Percentiles rank a stretch among this genome's conserved stretches.
These are phyloP conservation scores for Collybia sordida DNA, from an alignment of 768 basidiomycete species.

Conservation along the genomic window DNA sequence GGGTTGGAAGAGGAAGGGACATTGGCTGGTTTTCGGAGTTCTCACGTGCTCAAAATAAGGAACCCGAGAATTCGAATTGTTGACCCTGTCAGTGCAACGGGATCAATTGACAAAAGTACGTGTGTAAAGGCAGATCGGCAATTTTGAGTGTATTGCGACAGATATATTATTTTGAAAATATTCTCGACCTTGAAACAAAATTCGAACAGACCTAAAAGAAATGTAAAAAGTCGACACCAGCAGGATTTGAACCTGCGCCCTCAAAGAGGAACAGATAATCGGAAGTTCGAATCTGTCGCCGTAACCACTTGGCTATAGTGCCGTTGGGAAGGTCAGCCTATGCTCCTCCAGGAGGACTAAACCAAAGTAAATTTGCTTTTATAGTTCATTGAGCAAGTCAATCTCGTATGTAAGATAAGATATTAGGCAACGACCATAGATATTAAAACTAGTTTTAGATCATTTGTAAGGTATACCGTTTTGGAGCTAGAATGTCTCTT, in stretches of 20 bases:
- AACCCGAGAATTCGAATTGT: too few relatives aligned
- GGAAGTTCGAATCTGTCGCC: conserved; percentile 67
- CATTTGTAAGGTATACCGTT: conserved; percentile 48
- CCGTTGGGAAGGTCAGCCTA: conserved; percentile 6
- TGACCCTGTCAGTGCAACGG: too few relatives aligned
- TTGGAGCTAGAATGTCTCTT: conserved; percentile 27
- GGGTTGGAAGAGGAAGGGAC: conserved; percentile 34
- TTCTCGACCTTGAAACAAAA: too few relatives aligned
- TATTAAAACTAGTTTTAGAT: neutral
- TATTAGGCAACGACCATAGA: neutral
- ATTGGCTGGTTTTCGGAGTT: conserved; percentile 9
- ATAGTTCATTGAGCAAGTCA: neutral
- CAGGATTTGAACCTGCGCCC: conserved; percentile 23
- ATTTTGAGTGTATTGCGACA: too few relatives aligned
- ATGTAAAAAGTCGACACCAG: conserved; percentile 14
- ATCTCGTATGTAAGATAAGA: neutral
- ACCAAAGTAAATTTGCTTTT: too few relatives aligned
- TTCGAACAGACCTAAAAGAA: too few relatives aligned
- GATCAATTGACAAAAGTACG: too few relatives aligned
- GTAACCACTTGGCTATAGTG: conserved; percentile 78
- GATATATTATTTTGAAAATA: too few relatives aligned
- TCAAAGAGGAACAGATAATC: conserved; percentile 23
- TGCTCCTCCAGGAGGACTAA: neutral
- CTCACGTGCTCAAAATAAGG: neutral
- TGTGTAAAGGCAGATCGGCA: too few relatives aligned